Evolutionary conservation across 495 filamentous ascomycete species (phyloP).

Genomic region (Trichoderma reesei): DNA sequence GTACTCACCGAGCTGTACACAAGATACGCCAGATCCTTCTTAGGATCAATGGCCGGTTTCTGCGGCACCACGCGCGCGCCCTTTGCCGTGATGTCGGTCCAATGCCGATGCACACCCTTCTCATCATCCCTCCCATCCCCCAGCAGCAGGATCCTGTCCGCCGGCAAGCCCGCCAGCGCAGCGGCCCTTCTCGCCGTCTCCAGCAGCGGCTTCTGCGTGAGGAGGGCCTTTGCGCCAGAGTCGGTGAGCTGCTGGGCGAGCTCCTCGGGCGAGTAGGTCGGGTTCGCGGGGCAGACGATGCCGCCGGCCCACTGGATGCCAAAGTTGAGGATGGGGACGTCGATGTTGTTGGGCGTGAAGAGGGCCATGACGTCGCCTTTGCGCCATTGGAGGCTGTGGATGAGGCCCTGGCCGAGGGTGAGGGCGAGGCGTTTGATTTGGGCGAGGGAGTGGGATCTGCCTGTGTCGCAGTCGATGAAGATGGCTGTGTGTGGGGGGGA

Average conservation of each 20-base stretch:
- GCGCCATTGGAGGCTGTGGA: conserved; percentile 59
- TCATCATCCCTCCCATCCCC: conserved; percentile 65
- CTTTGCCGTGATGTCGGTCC: conserved; percentile 56
- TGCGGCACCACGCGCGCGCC: conserved; percentile 33
- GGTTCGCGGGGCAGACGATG: conserved; percentile 73
- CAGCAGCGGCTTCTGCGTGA: conserved; percentile 56
- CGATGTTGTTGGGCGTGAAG: conserved; percentile 65
- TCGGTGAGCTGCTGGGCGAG: conserved; percentile 81
- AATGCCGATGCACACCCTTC: conserved; percentile 56
- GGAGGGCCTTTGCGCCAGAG: conserved; percentile 63
- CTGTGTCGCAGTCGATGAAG: conserved; percentile 65
- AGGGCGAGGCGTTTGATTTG: conserved; percentile 53
- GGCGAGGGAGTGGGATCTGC: conserved; percentile 65
- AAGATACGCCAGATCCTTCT: conserved; percentile 55
- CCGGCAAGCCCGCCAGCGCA: conserved; percentile 52
- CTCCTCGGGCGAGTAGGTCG: conserved; percentile 76
- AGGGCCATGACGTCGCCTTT: conserved; percentile 71
- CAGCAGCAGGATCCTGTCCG: conserved; percentile 62
- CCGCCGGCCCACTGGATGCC: conserved; percentile 81
- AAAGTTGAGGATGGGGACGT: conserved; percentile 62
- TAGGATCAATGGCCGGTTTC: conserved; percentile 38
- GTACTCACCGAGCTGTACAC: conserved; percentile 55
- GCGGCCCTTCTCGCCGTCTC: conserved; percentile 57
- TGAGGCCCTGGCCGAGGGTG: conserved; percentile 73
- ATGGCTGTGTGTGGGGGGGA: conserved; percentile 56